Evolutionary conservation across 805 yeast species (phyloP), one percentile per base, ranked within the genome.

Genomic region (Candida pseudoglaebosa): DNA sequence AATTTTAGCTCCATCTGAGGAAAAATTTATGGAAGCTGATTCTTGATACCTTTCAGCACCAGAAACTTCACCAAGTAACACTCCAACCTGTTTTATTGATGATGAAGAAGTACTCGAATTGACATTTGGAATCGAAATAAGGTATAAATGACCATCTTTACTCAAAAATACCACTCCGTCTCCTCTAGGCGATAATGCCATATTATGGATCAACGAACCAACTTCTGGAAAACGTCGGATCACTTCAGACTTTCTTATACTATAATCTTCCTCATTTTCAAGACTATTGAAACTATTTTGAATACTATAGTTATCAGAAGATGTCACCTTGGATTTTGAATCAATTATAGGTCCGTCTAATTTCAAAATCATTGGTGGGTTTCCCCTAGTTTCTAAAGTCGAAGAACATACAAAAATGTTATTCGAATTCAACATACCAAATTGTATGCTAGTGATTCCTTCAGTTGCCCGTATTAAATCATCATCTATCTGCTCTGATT

Each of bases 151-250:
- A 0, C 98, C 98, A 39, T 78, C 79, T 43, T 85, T 77, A 53
- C 84, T 93, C 15, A 89, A 60, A 48, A 85, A 82, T 2, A 91
- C 95, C 20, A 88, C 70, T 0, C 93, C 82, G 54, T 89, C 95
- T 21, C 93, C 90, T 16, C 95, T 67, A 1, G 96, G 96, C 2
- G 95, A 84, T 1, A 85, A 72, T 16, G 82, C 80, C 40, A 82
- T 77, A 32, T 71, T 70, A 56, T 90, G 95, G 41, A 89, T 84
- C 4, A 78, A 69, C 2, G 84, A 76, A 0, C 98, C 97, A 12
- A 90, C 74, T 50, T 90, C 95, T 39, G 83, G 85, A 12, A 89
- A 65, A 47, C 81, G 74, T 54, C 81, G 60, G 9, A 65, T 37
- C 7, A 57, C 44, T 36, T 62, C 69, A 2, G 64, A 51, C 16